These are phyloP conservation scores for Cyclostephanos tholiformis DNA, from an alignment of 108 stramenopile genomes.

Conservation along the genomic window DNA sequence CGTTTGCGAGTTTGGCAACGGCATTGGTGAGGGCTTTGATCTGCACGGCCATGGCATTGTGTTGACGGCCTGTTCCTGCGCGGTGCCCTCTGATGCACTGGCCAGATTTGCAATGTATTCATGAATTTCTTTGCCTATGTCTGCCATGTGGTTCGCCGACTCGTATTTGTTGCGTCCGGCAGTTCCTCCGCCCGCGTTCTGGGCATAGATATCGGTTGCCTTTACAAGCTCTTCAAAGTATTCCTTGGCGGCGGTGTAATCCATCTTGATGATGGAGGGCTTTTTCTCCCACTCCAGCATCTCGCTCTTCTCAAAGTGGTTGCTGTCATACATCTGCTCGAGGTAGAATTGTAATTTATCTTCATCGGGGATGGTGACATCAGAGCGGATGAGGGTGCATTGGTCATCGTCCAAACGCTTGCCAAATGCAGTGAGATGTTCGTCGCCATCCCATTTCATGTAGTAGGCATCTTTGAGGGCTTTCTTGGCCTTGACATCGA, in stretches of 20 bases:
- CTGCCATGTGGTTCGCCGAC: background rate
- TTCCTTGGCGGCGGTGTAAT: no score
- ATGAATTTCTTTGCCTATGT: background rate
- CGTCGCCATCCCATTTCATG: no score
- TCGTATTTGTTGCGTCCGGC: background rate
- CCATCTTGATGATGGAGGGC: no score
- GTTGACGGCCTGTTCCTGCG: no score
- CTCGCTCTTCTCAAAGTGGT: background rate
- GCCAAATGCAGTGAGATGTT: no score
- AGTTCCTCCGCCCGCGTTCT: background rate
- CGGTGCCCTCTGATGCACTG: no score
- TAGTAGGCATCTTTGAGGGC: no score
- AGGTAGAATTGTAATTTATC: background rate
- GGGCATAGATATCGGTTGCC: background rate
- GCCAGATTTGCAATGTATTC: background rate
- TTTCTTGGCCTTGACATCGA: no score
- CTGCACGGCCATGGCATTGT: no score
- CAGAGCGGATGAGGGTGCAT: background rate
- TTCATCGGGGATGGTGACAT: background rate
- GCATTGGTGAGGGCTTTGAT: no score
- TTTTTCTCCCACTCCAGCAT: background rate
- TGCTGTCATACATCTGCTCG: constrained; percentile 7
- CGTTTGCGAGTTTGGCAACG: no score
- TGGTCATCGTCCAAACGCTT: constrained; percentile 4
- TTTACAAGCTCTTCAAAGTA: background rate